These are phyloP conservation scores for Ambrosiella beaveri DNA, from an alignment of 2,329 filamentous ascomycete species.

Conservation along the genomic window DNA sequence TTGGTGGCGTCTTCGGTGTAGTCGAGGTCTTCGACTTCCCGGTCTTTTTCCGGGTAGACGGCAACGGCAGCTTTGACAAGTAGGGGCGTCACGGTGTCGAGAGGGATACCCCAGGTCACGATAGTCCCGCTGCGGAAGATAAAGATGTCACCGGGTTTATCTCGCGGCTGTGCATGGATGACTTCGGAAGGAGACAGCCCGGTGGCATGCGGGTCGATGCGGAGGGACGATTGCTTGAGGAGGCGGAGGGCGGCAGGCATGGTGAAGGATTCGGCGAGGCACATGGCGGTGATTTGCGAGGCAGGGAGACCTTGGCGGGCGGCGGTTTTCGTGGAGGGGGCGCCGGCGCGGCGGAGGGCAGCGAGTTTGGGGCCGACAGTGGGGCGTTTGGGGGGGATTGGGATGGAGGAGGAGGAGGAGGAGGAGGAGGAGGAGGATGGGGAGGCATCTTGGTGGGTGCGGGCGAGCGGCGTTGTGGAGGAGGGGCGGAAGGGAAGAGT, in stretches of 20 bases:
- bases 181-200: constrained; percentile 45
- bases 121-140: constrained; percentile 90
- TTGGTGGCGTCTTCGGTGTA: constrained; percentile 59
- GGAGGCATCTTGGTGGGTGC: neutral
- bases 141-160: constrained; percentile 68
- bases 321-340: neutral
- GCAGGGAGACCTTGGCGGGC: neutral
- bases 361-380: constrained; percentile 6
- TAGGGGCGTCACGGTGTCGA: constrained; percentile 56
- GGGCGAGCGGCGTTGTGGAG: neutral
- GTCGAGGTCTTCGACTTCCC: constrained; percentile 81
- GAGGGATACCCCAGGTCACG: constrained; percentile 76
- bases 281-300: constrained; percentile 35
- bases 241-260: constrained; percentile 43
- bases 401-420: neutral
- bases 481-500: neutral
- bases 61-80: constrained; percentile 61
- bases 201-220: constrained; percentile 43
- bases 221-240: constrained; percentile 35
- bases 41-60: constrained; percentile 46
- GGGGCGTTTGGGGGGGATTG: constrained; percentile 5
- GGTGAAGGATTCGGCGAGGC: constrained; percentile 45
- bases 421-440: neutral
- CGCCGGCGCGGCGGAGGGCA: constrained; percentile 8
- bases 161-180: constrained; percentile 42